These are phyloP conservation scores for Aspergillus ibericus DNA, from an alignment of 2,329 filamentous ascomycete species.

Conservation along the genomic window DNA sequence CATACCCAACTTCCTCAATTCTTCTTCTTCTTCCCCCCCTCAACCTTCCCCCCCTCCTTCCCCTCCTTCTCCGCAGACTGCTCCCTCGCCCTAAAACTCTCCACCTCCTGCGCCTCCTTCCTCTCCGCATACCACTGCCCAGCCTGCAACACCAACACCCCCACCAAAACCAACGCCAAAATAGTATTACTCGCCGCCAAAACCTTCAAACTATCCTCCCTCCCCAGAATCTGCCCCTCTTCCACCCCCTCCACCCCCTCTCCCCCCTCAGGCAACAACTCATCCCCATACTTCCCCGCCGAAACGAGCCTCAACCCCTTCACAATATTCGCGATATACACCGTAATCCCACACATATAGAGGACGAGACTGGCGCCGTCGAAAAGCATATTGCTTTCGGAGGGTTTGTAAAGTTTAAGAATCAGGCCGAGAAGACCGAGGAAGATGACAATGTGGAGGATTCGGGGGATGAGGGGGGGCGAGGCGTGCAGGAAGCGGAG, in stretches of 20 bases:
- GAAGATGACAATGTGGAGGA: constrained; percentile 89
- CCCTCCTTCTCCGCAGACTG: constrained; percentile 31
- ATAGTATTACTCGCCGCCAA: constrained; percentile 95
- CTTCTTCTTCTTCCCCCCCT: constrained; percentile 16
- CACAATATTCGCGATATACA: constrained; percentile 95
- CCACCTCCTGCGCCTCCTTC: constrained; percentile 80
- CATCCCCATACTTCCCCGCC: constrained; percentile 64
- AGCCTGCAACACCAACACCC: constrained; percentile 87
- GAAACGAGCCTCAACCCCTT: constrained; percentile 87
- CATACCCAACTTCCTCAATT: not conserved
- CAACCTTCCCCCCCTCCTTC: constrained; percentile 20
- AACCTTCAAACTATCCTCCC: constrained; percentile 89
- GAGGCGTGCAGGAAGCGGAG: constrained; percentile 88
- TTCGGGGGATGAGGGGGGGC: constrained; percentile 85
- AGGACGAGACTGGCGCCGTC: constrained; percentile 72
- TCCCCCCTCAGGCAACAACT: constrained; percentile 27
- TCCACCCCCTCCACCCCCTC: constrained; percentile 40
- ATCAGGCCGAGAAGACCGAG: constrained; percentile 87
- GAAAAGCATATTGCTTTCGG: constrained; percentile 93
- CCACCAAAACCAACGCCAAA: constrained; percentile 84
- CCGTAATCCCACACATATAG: constrained; percentile 81
- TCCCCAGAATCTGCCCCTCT: constrained; percentile 68
- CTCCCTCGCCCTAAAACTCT: constrained; percentile 56
- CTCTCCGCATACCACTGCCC: constrained; percentile 98
- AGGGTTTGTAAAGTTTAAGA: constrained; percentile 90